phyloP scores from a whole-genome alignment of 1,284 basidiomycete genomes.

The Ganoderma meredithae region DNA sequence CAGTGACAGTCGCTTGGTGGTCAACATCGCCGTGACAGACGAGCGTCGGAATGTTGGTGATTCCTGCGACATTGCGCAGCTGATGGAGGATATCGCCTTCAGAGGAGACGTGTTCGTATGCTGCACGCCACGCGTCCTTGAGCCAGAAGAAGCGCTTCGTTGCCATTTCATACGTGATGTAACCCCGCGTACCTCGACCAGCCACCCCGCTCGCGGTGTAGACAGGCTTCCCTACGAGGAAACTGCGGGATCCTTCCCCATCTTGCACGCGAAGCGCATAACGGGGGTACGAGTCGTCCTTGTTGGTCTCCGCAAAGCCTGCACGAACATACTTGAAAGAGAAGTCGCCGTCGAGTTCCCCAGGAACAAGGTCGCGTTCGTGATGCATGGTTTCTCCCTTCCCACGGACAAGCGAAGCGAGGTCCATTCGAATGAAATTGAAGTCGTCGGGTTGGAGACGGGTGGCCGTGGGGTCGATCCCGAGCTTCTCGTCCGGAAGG shows the following conservation, averaged over 20 bases:
- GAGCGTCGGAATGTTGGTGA: background rate
- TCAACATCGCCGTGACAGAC: slow-evolving; percentile 15
- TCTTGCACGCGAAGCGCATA: background rate
- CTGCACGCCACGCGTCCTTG: slow-evolving; percentile 15
- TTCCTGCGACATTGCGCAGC: background rate
- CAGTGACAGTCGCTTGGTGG: slow-evolving; percentile 4
- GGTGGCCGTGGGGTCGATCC: slow-evolving; percentile 16
- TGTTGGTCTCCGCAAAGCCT: background rate
- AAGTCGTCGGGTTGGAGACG: slow-evolving; percentile 5
- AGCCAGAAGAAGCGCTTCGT: slow-evolving; percentile 7
- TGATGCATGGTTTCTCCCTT: background rate
- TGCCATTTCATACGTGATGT: slow-evolving; percentile 1
- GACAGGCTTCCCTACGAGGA: slow-evolving; percentile 5
- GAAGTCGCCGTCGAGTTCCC: background rate
- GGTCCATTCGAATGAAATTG: slow-evolving; percentile 14
- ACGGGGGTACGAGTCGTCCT: background rate
- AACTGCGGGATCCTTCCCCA: background rate
- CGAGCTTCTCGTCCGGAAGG: slow-evolving; percentile 11
- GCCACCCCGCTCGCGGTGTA: background rate
- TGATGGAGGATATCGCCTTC: slow-evolving; percentile 6
- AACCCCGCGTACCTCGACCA: slow-evolving; percentile 7
- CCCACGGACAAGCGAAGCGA: background rate
- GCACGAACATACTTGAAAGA: background rate
- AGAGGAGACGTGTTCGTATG: background rate
- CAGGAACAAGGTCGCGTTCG: background rate